Evolutionary conservation across 805 yeast species (phyloP).

Genomic region (Metschnikowia henanensis): DNA sequence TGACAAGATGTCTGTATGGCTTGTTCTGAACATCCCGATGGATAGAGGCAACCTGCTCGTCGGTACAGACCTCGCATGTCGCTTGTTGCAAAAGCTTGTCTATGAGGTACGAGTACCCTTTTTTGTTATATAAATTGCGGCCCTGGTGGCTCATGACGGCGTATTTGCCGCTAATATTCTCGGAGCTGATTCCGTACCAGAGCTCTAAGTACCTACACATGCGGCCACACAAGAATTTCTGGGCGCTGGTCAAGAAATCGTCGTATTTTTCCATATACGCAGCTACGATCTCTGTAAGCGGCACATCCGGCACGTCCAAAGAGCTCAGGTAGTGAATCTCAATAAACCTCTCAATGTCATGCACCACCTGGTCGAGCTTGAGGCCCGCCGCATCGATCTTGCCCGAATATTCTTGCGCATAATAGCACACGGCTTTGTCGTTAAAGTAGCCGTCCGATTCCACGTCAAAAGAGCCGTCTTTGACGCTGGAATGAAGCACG

Average conservation of each 20-base stretch:
- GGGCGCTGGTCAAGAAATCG: constrained; percentile 49
- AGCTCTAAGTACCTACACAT: constrained; percentile 61
- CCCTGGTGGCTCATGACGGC: constrained; percentile 74
- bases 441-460: constrained; percentile 45
- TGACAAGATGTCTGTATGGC: constrained; percentile 26
- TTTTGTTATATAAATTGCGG: constrained; percentile 66
- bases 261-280: constrained; percentile 48
- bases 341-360: constrained; percentile 59
- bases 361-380: constrained; percentile 37
- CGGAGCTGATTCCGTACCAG: constrained; percentile 81
- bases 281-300: constrained; percentile 50
- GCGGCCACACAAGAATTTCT: constrained; percentile 51
- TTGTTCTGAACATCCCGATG: constrained; percentile 24
- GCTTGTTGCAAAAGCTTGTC: constrained; percentile 39
- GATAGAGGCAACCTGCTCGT: constrained; percentile 44
- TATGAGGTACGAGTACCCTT: constrained; percentile 57
- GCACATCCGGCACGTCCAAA: constrained; percentile 48
- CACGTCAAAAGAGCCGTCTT: constrained; percentile 16
- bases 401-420: constrained; percentile 31
- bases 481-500: constrained; percentile 52
- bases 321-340: constrained; percentile 56
- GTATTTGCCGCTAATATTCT: constrained; percentile 63
- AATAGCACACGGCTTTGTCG: constrained; percentile 39
- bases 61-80: constrained; percentile 34
- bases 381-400: constrained; percentile 27